Evolutionary conservation across 768 basidiomycete genomes (phyloP).

Genomic region (Kwoniella sp.): DNA sequence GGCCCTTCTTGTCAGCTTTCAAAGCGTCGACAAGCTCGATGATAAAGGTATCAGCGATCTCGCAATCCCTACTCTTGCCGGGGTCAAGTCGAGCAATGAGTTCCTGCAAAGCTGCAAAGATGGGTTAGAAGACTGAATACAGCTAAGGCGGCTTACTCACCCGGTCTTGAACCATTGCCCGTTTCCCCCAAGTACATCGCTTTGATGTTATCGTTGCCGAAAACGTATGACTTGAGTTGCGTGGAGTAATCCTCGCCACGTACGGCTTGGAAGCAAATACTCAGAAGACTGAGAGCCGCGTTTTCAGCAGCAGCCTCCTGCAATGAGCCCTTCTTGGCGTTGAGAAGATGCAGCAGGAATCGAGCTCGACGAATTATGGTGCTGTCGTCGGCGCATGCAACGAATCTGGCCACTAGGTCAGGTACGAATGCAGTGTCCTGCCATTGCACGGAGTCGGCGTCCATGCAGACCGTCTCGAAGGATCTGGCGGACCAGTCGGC

Average conservation of each 20-base stretch:
- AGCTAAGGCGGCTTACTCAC: no score
- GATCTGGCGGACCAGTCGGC: conserved; percentile 7
- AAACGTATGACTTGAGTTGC: background rate
- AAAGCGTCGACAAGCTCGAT: conserved; percentile 1
- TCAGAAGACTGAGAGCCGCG: background rate
- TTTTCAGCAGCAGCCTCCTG: background rate
- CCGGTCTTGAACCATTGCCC: background rate
- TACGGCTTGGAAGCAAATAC: background rate
- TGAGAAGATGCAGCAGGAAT: conserved; percentile 9
- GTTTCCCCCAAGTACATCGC: conserved; percentile 1
- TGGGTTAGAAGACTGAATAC: background rate
- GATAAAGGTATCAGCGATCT: conserved; percentile 4
- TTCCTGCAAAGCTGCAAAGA: background rate
- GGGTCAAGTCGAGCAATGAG: background rate
- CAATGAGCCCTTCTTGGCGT: background rate
- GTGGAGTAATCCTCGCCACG: background rate
- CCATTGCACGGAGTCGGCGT: background rate
- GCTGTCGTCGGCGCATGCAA: background rate
- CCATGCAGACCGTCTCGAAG: conserved; percentile 12
- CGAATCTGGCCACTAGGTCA: background rate
- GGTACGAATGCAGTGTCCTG: background rate
- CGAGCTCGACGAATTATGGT: background rate
- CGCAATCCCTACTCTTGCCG: no score
- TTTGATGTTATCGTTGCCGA: conserved; percentile 8
- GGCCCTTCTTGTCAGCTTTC: conserved; percentile 23